Evolutionary conservation across 116 monocot genomes (phyloP).

Genomic region (Cymodocea nodosa): DNA sequence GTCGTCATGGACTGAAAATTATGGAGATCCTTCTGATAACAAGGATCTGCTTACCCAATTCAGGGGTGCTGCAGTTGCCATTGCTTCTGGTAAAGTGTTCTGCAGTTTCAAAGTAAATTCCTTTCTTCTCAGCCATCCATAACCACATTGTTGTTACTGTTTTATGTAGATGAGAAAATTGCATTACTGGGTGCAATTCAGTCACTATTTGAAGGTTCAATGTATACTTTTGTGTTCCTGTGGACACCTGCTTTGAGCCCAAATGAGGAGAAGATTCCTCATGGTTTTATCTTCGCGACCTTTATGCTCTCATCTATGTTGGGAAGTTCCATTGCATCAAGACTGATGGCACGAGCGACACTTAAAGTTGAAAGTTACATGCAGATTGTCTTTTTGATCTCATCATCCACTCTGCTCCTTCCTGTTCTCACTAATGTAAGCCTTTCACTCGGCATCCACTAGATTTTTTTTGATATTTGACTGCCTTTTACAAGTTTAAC

Average conservation of each 20-base stretch:
- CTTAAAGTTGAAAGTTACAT: constrained; percentile 96
- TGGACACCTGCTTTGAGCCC: constrained; percentile 98
- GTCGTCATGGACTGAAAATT: constrained; percentile 92
- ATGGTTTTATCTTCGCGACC: constrained; percentile 97
- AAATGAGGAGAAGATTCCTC: constrained; percentile 92
- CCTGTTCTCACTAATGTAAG: constrained; percentile 72
- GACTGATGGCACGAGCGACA: constrained; percentile 50
- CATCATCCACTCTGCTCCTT: constrained; percentile 71
- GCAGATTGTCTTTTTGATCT: constrained; percentile 80
- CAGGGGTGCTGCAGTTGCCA: constrained; percentile 81
- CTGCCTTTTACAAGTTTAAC: not conserved
- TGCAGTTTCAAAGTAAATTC: not conserved
- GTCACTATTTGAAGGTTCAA: constrained; percentile 93
- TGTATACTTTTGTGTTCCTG: constrained; percentile 97
- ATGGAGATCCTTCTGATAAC: constrained; percentile 91
- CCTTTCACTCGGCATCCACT: not conserved
- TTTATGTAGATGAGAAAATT: constrained; percentile 79
- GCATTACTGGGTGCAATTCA: constrained; percentile 97
- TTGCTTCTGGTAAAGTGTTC: constrained; percentile 66
- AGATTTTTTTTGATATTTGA: not conserved
- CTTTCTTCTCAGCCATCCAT: not conserved
- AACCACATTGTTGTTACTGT: not conserved
- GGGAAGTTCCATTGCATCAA: constrained; percentile 92
- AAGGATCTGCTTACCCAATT: constrained; percentile 76
- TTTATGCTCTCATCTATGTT: constrained; percentile 99